phyloP scores from a whole-genome alignment of 1,139 yeast species.

The Suhomyces atakaporum region DNA sequence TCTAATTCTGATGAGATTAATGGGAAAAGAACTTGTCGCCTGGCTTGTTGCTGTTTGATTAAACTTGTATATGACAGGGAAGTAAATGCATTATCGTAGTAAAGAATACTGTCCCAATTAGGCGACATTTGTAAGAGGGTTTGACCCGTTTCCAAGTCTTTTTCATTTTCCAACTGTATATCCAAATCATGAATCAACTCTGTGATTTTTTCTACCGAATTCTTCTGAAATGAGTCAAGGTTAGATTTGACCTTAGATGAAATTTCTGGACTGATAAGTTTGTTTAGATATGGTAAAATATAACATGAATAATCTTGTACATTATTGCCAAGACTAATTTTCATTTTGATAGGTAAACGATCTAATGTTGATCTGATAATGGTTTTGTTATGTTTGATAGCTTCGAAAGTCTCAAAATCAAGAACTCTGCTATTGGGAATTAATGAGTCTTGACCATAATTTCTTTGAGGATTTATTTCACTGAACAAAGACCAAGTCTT shows the following conservation, averaged over 20 bases:
- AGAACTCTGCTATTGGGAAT: conserved; percentile 41
- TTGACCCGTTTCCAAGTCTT: conserved; percentile 37
- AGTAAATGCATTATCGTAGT: conserved; percentile 27
- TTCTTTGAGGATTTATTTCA: conserved; percentile 50
- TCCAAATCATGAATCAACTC: conserved; percentile 28
- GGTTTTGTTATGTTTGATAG: conserved; percentile 32
- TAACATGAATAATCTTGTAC: conserved; percentile 32
- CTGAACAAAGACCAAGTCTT: conserved; percentile 69
- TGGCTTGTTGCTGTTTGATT: conserved; percentile 30
- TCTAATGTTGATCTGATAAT: conserved; percentile 27
- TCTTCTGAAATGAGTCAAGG: conserved; percentile 27
- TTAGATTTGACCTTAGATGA: conserved; percentile 31
- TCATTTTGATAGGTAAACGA: conserved; percentile 30
- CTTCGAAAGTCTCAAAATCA: conserved; percentile 47
- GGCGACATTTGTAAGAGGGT: conserved; percentile 36
- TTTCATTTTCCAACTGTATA: conserved; percentile 34
- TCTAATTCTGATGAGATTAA: conserved; percentile 46
- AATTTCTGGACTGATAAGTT: conserved; percentile 44
- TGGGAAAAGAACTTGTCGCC: conserved; percentile 41
- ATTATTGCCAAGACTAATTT: conserved; percentile 33
- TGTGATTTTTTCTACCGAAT: conserved; percentile 32
- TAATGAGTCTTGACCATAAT: conserved; percentile 25
- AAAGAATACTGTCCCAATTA: conserved; percentile 36
- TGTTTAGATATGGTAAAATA: conserved; percentile 49
- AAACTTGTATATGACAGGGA: conserved; percentile 18